Evolutionary conservation across 2,329 filamentous ascomycete genomes (phyloP), one percentile per base, ranked within the genome.

Genomic region (Phialophora macrospora): DNA sequence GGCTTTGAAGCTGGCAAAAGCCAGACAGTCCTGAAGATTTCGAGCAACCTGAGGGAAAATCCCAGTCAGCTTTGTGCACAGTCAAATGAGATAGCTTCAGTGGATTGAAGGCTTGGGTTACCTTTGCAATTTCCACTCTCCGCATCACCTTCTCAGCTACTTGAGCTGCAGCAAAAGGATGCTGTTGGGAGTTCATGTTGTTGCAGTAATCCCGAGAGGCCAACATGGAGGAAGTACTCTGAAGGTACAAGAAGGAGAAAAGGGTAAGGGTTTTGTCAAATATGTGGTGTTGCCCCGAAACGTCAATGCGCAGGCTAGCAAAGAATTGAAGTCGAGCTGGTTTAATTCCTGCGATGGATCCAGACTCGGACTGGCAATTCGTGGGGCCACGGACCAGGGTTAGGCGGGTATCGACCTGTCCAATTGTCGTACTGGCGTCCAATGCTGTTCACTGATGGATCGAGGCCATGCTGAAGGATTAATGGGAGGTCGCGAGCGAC

Each of bases 1-100:
- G 72, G 95, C 93, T 82, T 98, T 98, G 85, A 97, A 95, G 79
- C 96, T 95, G 76, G 95, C 95, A 70, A 98, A 87, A 65, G 95
- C 94, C 66, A 99, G 88, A 70, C 94, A 92, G 82, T 96, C 93
- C 81, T 98, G 93, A 62, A 99, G 84, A 75, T 90, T 91, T 77
- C 94, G 86, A 73, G 93, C 95, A 82, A 99, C 96, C 95, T 98
- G 32, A 60, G 52, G 57, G 46, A 26, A 22, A 26, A 51, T 44
- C 68, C 76, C 66, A 75, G 72, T 65, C 60, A 62, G 49, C 55
- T 20, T 30, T 55, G 49, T 61, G 56, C 52, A 26, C 56, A 14
- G 70, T 73, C 67, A 57, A 66, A 48, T 52, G 58, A 54, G 46
- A 22, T 14, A 8, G 22, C 26, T 14, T 41, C 38, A 7, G 38